phyloP scores from a whole-genome alignment of 2,329 filamentous ascomycete species.

The Fusarium setosum region DNA sequence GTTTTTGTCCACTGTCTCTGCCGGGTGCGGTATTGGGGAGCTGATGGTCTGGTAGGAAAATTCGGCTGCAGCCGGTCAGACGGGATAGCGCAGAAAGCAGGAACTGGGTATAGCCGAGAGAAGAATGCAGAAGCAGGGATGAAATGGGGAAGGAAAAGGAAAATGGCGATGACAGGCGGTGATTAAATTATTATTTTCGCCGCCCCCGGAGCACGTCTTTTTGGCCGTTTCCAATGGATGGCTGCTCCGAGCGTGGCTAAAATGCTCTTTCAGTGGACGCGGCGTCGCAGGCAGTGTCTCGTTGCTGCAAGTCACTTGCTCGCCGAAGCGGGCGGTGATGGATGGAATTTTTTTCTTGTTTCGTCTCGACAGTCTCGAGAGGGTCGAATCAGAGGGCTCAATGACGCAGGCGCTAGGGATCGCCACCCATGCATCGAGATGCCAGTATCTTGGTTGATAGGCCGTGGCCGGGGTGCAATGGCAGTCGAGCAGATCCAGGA shows the following conservation, averaged over 20 bases:
- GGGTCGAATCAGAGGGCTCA: constrained; percentile 10
- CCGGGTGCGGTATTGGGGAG: neutral
- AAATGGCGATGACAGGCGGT: neutral
- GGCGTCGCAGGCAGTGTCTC: too few species aligned
- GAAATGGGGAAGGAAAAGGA: neutral
- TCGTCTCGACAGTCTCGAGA: neutral
- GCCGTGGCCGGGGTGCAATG: constrained; percentile 9
- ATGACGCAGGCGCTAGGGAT: constrained; percentile 29
- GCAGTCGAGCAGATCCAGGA: constrained; percentile 14
- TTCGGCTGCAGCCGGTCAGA: constrained; percentile 5
- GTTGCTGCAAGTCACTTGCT: constrained; percentile 16
- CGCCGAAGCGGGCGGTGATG: too few species aligned
- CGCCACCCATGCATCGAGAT: constrained; percentile 23
- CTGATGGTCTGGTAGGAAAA: constrained; percentile 1
- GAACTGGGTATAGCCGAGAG: neutral
- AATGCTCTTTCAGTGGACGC: constrained; percentile 1
- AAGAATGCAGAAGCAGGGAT: neutral
- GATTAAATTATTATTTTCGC: constrained; percentile 1
- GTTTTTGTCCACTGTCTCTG: constrained; percentile 6
- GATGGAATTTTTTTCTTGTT: constrained; percentile 7
- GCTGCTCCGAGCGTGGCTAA: neutral
- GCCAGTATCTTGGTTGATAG: constrained; percentile 21
- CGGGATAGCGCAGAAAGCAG: too few species aligned
- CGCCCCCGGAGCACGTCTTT: neutral
- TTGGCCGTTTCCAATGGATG: neutral